A percentile compares a stretch with the other conserved stretches of the same genome.
These are phyloP conservation scores for Rhizopogon parksii DNA, from an alignment of 1,284 basidiomycete species.

Conservation along the genomic window DNA sequence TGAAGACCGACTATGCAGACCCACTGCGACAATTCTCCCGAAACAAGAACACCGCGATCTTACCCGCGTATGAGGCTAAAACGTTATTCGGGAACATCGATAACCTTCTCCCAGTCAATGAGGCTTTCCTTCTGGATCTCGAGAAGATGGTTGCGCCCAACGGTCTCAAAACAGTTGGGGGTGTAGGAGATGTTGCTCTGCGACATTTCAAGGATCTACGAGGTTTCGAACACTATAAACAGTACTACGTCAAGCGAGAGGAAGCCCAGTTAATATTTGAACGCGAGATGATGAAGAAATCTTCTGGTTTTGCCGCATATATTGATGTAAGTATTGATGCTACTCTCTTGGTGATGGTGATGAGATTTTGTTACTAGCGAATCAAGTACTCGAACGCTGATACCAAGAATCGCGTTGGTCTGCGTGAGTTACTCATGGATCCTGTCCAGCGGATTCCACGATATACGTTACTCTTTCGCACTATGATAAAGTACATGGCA, in stretches of 20 bases:
- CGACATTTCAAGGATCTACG: constrained; percentile 76
- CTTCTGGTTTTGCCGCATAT: constrained; percentile 72
- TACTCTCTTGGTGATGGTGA: constrained; percentile 9
- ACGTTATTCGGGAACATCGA: constrained; percentile 93
- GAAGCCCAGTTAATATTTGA: constrained; percentile 89
- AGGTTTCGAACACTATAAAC: constrained; percentile 87
- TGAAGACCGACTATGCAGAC: constrained; percentile 83
- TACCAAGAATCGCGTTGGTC: constrained; percentile 76
- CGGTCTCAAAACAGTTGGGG: constrained; percentile 50
- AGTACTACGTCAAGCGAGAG: constrained; percentile 89
- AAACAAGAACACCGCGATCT: constrained; percentile 78
- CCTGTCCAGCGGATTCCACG: constrained; percentile 99
- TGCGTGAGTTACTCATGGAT: constrained; percentile 95
- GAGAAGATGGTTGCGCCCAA: constrained; percentile 66
- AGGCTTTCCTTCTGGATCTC: constrained; percentile 79
- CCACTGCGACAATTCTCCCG: constrained; percentile 82
- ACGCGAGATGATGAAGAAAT: constrained; percentile 71
- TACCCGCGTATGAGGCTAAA: constrained; percentile 87
- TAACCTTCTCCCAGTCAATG: constrained; percentile 80
- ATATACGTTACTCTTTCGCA: constrained; percentile 90
- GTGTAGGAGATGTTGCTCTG: constrained; percentile 80
- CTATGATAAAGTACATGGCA: constrained; percentile 84
- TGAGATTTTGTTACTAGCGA: constrained; percentile 41
- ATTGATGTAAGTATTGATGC: constrained; percentile 61
- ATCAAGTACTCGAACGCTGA: constrained; percentile 87